Base-by-base conservation (phyloP, 768 basidiomycete species). In the Gelatoporia subvermispora region DNA sequence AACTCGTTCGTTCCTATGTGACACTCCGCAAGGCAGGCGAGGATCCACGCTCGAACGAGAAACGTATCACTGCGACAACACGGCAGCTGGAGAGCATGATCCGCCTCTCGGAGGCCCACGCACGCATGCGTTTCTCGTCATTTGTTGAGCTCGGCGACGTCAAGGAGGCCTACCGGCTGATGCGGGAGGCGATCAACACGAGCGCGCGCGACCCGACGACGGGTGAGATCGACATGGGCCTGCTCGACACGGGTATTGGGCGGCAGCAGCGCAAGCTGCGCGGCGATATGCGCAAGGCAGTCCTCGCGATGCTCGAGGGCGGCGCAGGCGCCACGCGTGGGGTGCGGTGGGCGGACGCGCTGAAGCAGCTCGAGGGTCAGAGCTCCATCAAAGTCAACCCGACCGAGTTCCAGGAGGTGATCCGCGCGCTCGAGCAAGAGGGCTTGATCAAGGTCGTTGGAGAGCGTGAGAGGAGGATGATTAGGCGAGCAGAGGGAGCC, bases 1-100 rank as follows among this genome's bases (percentile, higher is more conserved):
- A 92, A 54, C 88, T 98, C 47, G 90, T 97, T 17, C 68, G 74
- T 4, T 84, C 87, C 25, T 99, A 99, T 68, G 93, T 96, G 49
- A 87, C 90, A 54, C 88, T 99, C 77, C 88, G 96, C 43, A 88
- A 88, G 60, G 84, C 90, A 60, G 95, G 95, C 18, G 77, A 85
- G 47, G 95, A 98, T 63, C 85, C 92, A 1, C 84, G 92, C 16
- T 79, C 81, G 1, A 81, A 79, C 51, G 95, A 98, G 67, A 90
- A 90, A 63, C 84, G 95, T 11, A 99, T 99, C 66, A 99, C 96
- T 0, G 96, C 96, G 0, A 98, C 96, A 25, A 98, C 96, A 0
- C 82, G 96, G 42, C 95, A 99, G 66, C 81, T 99, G 15, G 96
- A 99, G 68, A 88, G 85, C 57, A 90, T 99, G 82, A 96, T 99